Conservation (phyloP, 2,329 filamentous ascomycete species). For the Fusarium continuum region DNA sequence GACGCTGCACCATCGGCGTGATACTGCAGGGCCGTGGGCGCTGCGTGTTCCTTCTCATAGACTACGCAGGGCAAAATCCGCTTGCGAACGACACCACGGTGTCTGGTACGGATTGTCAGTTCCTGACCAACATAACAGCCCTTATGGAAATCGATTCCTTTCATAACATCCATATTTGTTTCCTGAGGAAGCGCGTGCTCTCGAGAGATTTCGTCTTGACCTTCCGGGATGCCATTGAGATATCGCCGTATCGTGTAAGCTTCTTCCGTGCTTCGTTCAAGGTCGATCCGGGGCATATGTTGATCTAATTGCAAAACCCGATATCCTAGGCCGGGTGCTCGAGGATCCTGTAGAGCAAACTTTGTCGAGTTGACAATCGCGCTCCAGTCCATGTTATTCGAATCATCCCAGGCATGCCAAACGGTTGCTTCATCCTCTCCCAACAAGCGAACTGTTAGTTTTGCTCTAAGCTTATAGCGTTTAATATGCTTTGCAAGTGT, state of each 20-base stretch:
- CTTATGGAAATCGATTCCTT: constrained; percentile 90
- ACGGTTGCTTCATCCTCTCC: constrained; percentile 71
- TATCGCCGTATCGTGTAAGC: constrained; percentile 82
- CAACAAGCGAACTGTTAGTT: constrained; percentile 74
- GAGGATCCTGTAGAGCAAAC: constrained; percentile 59
- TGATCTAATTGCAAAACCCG: constrained; percentile 53
- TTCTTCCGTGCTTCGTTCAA: constrained; percentile 59
- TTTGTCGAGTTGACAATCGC: constrained; percentile 29
- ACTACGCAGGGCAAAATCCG: constrained; percentile 83
- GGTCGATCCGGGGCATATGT: constrained; percentile 51
- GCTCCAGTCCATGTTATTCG: constrained; percentile 37
- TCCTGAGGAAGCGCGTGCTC: constrained; percentile 84
- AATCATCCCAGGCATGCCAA: constrained; percentile 79
- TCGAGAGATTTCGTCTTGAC: constrained; percentile 77
- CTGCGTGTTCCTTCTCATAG: constrained; percentile 61
- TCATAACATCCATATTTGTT: constrained; percentile 86
- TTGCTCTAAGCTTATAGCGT: constrained; percentile 85
- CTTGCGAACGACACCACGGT: constrained; percentile 93
- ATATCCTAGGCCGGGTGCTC: constrained; percentile 65
- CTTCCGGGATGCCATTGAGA: constrained; percentile 83
- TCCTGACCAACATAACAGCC: constrained; percentile 98
- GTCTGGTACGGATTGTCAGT: constrained; percentile 92
- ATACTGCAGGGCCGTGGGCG: constrained; percentile 58
- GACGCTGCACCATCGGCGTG: constrained; percentile 44
- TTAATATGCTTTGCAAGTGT: constrained; percentile 76